Evolutionary conservation across 345 rosid species (phyloP).

Genomic region (Erysimum cheiranthoides): DNA sequence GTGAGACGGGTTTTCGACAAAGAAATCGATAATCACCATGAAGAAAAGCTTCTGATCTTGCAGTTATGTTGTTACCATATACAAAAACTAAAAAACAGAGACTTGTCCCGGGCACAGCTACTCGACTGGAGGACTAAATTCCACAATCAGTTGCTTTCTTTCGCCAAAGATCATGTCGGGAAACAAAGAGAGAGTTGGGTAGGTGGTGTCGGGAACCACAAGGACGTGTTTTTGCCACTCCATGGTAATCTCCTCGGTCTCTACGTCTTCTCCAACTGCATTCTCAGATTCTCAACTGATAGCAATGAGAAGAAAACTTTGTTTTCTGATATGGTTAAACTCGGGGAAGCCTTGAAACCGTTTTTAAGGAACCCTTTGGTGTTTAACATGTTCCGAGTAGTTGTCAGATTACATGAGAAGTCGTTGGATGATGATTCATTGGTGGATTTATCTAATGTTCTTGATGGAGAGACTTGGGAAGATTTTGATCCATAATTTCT

Average conservation of each 20-base stretch:
- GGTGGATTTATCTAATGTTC: slow-evolving; percentile 28
- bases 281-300: slow-evolving; percentile 46
- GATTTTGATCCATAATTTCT: slow-evolving; percentile 87
- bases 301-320: slow-evolving; percentile 45
- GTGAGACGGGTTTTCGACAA: slow-evolving; percentile 93
- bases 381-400: slow-evolving; percentile 60
- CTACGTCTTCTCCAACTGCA: slow-evolving; percentile 71
- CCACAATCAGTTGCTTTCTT: slow-evolving; percentile 57
- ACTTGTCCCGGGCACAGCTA: slow-evolving; percentile 47
- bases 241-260: slow-evolving; percentile 85
- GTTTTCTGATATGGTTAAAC: slow-evolving; percentile 53
- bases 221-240: slow-evolving; percentile 83
- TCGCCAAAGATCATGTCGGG: slow-evolving; percentile 53
- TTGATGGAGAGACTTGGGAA: slow-evolving; percentile 57
- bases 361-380: slow-evolving; percentile 76
- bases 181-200: slow-evolving; percentile 67
- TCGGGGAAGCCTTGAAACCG: slow-evolving; percentile 61
- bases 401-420: slow-evolving; percentile 59
- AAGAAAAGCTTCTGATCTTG: slow-evolving; percentile 84
- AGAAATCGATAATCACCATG: slow-evolving; percentile 93
- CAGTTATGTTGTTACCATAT: slow-evolving; percentile 79
- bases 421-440: slow-evolving; percentile 33
- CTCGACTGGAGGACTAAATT: slow-evolving; percentile 66
- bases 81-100: slow-evolving; percentile 54
- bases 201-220: slow-evolving; percentile 86